Evolutionary conservation across 2,329 filamentous ascomycete species (phyloP).

Genomic region (Aspergillus udagawae): DNA sequence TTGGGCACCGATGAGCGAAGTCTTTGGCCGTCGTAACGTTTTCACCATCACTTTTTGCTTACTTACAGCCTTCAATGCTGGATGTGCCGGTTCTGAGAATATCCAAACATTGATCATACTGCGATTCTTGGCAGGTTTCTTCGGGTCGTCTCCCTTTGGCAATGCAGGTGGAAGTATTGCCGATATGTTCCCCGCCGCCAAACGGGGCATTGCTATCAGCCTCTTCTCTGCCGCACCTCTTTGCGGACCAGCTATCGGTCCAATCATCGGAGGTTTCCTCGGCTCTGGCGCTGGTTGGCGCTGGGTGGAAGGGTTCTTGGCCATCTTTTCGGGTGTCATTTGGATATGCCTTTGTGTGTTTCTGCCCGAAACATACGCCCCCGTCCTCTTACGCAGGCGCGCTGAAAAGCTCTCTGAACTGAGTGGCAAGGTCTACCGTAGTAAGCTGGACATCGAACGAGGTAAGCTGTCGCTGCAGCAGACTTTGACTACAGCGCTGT

Average conservation of each 20-base stretch:
- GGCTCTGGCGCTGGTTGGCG: conserved; percentile 61
- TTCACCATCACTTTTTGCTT: conserved; percentile 24
- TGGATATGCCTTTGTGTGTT: conserved; percentile 33
- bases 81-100: conserved; percentile 52
- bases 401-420: conserved; percentile 43
- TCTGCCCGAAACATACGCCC: conserved; percentile 36
- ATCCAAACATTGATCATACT: conserved; percentile 59
- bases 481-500: conserved; percentile 42
- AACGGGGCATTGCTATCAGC: conserved; percentile 57
- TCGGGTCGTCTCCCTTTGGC: conserved; percentile 58
- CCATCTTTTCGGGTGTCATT: conserved; percentile 57
- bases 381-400: conserved; percentile 45
- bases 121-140: conserved; percentile 61
- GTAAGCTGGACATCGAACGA: conserved; percentile 29
- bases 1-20: conserved; percentile 36
- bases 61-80: conserved; percentile 61
- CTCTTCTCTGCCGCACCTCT: conserved; percentile 65
- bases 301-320: conserved; percentile 62
- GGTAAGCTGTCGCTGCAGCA: conserved; percentile 34
- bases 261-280: conserved; percentile 64
- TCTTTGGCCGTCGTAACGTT: conserved; percentile 30
- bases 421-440: conserved; percentile 43
- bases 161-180: conserved; percentile 59
- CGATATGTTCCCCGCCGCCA: conserved; percentile 52
- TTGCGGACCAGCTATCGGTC: conserved; percentile 56